Percentiles rank a stretch among this genome's conserved stretches.
Evolutionary conservation across 192 early-diverging fungal genomes (phyloP).

Genomic region (Pecoramyces ruminantium): DNA sequence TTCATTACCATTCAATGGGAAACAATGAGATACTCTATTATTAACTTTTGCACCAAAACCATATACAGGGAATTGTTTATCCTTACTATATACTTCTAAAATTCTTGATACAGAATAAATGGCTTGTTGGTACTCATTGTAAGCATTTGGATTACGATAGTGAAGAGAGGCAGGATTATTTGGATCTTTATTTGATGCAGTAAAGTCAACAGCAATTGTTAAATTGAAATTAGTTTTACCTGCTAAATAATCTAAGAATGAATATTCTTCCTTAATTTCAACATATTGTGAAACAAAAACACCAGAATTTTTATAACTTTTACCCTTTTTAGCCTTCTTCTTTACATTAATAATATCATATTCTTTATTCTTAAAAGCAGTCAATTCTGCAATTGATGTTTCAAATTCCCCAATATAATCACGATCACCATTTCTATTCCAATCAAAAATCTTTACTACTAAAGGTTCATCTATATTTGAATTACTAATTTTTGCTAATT

Average conservation of each 20-base stretch:
- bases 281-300: background rate
- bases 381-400: background rate
- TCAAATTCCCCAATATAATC: conserved; percentile 1
- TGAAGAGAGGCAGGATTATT: conserved; percentile 22
- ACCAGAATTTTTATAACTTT: conserved; percentile 2
- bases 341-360: conserved; percentile 1
- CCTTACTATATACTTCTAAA: conserved; percentile 27
- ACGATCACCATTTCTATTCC: conserved; percentile 1
- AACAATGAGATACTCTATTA: conserved; percentile 17
- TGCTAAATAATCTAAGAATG: conserved; percentile 29
- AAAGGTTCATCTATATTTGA: background rate
- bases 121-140: conserved; percentile 28
- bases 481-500: background rate
- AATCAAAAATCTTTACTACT: background rate
- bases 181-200: conserved; percentile 32
- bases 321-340: conserved; percentile 3
- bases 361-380: background rate
- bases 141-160: conserved; percentile 10
- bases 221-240: conserved; percentile 24
- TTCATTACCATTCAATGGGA: conserved; percentile 21
- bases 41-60: conserved; percentile 33
- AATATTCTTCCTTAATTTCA: background rate
- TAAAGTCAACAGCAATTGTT: conserved; percentile 34
- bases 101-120: conserved; percentile 25
- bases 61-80: conserved; percentile 25